These are phyloP conservation scores for Clathrospora elynae DNA, from an alignment of 2,329 filamentous ascomycete genomes.

Conservation along the genomic window DNA sequence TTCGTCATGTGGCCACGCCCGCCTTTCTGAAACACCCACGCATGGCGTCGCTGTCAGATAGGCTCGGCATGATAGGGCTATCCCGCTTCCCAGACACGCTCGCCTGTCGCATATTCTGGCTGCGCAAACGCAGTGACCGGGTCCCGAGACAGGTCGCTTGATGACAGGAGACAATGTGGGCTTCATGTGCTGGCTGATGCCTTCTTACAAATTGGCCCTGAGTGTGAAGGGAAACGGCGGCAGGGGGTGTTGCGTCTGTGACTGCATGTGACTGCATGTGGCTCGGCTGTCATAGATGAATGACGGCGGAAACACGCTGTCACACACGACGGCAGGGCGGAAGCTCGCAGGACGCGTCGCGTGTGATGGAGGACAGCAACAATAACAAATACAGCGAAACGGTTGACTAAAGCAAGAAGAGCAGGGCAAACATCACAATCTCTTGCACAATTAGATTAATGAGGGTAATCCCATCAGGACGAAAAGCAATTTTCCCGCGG, in stretches of 20 bases:
- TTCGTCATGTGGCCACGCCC: slow-evolving; percentile 5
- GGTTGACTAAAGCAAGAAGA: slow-evolving; percentile 3
- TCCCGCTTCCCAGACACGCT: slow-evolving; percentile 11
- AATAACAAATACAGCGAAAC: slow-evolving; percentile 2
- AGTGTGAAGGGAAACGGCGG: not conserved
- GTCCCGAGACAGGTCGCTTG: slow-evolving; percentile 24
- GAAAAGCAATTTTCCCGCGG: slow-evolving; percentile 23
- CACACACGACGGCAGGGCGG: slow-evolving; percentile 5
- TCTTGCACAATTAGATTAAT: not conserved
- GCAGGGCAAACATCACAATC: slow-evolving; percentile 2
- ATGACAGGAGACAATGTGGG: slow-evolving; percentile 20
- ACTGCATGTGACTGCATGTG: slow-evolving; percentile 2
- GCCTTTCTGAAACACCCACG: slow-evolving; percentile 27
- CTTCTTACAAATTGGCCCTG: slow-evolving; percentile 5
- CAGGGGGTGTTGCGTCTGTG: slow-evolving; percentile 11
- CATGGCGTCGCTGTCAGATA: slow-evolving; percentile 15
- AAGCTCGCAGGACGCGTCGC: slow-evolving; percentile 6
- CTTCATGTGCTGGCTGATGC: slow-evolving; percentile 13
- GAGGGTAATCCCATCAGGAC: slow-evolving; percentile 11
- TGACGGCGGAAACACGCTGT: slow-evolving; percentile 4
- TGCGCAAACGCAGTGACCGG: slow-evolving; percentile 13
- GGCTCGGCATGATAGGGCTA: slow-evolving; percentile 13
- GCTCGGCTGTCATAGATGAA: not conserved
- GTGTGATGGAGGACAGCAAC: slow-evolving; percentile 3
- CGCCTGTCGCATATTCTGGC: slow-evolving; percentile 20